Conservation (phyloP, 805 yeast genomes). For the Schizosaccharomyces japonicus region DNA sequence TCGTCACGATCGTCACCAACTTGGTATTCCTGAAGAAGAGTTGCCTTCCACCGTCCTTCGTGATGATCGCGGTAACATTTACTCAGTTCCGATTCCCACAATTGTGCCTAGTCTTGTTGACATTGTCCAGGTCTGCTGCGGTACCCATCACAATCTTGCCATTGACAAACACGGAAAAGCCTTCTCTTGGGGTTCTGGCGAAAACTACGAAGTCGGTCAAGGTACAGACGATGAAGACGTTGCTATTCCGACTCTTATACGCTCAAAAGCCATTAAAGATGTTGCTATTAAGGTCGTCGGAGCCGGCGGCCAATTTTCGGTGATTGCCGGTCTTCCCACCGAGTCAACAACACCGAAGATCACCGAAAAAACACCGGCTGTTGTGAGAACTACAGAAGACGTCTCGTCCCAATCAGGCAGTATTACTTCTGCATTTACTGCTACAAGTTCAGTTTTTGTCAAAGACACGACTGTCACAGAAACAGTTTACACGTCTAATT, state of each 20-base stretch:
- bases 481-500: no score
- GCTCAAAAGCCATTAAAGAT: slow-evolving; percentile 76
- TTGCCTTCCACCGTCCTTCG: slow-evolving; percentile 46
- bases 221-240: slow-evolving; percentile 77
- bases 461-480: no score
- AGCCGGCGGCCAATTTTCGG: slow-evolving; percentile 94
- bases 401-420: no score
- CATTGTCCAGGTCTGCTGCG: slow-evolving; percentile 42
- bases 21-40: slow-evolving; percentile 47
- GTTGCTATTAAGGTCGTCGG: slow-evolving; percentile 49
- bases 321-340: slow-evolving; percentile 45
- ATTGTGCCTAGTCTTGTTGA: slow-evolving; percentile 27
- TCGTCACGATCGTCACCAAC: slow-evolving; percentile 76
- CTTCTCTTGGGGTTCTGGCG: slow-evolving; percentile 95
- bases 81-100: slow-evolving; percentile 66
- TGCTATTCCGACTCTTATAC: slow-evolving; percentile 66
- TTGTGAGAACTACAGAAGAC: no score
- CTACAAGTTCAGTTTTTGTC: no score
- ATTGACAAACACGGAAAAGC: slow-evolving; percentile 57
- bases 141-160: slow-evolving; percentile 83
- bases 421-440: no score
- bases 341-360: no score
- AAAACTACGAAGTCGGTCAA: slow-evolving; percentile 84
- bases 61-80: slow-evolving; percentile 58
- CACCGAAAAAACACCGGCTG: no score